These are phyloP conservation scores for Neckera pumila DNA, from an alignment of 225 moss, liverwort and hornwort genomes.

Conservation along the genomic window DNA sequence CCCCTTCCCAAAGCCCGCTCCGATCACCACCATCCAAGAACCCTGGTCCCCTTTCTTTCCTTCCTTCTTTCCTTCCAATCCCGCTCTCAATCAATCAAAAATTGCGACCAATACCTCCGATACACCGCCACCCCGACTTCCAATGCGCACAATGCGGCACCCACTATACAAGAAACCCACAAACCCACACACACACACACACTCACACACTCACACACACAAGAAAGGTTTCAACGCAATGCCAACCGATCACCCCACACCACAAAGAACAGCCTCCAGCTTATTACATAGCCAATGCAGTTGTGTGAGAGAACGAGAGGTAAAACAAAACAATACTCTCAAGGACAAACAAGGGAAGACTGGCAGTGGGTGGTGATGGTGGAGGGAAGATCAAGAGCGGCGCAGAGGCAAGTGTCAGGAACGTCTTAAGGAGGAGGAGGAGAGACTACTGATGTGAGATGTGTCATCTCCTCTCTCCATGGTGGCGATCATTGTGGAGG, in stretches of 20 bases:
- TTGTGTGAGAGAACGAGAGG: neutral
- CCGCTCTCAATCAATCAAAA: neutral
- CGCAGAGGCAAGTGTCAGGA: neutral
- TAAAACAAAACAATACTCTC: neutral
- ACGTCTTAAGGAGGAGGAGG: neutral
- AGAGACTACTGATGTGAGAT: neutral
- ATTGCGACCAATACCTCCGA: neutral
- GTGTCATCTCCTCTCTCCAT: neutral
- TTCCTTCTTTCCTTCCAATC: neutral
- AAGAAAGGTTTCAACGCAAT: neutral
- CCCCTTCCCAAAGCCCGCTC: neutral
- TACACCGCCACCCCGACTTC: neutral
- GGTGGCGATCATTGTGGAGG: neutral
- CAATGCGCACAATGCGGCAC: slow-evolving; percentile 5
- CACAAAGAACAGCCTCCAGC: neutral
- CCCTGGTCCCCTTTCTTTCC: neutral
- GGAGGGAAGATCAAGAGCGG: neutral
- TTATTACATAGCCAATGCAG: neutral
- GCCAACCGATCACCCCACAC: neutral
- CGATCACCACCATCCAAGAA: slow-evolving; percentile 2
- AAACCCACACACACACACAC: neutral
- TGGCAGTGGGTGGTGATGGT: neutral
- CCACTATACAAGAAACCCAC: neutral
- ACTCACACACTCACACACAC: neutral
- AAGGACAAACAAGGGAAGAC: too few species aligned